Evolutionary conservation across 768 basidiomycete species (phyloP), one percentile per base, ranked within the genome.

Genomic region (Hygrophorus pudorinus): DNA sequence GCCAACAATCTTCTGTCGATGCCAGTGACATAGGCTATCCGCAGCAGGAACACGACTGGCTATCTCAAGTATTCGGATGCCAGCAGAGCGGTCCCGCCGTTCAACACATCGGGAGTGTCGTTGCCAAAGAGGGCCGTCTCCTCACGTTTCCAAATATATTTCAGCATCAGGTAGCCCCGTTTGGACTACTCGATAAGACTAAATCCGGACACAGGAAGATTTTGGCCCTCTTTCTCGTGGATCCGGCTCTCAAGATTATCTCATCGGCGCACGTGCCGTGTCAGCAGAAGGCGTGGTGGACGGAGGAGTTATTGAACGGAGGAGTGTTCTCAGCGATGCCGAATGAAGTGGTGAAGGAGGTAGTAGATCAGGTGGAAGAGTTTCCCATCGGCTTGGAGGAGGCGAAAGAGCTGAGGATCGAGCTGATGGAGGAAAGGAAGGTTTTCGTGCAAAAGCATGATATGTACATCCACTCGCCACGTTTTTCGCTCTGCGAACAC

Each of bases 141-240:
- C 48, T 71, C 35, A 63, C 62, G 1, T 71, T 68, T 51, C 70
- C 69, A 1, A 71, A 70, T 48, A 51, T 67, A 40, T 57, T 65
- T 27, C 68, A 69, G 43, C 67, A 72, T 48, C 59, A 53, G 17
- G 65, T 71, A 3, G 46, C 49, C 29, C 59, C 66, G 13, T 72
- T 70, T 53, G 45, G 52, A 20, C 60, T 70, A 14, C 45, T 37
- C 2, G 65, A 70, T 50, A 50, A 49, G 0, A 57, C 59, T 9
- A 62, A 61, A 39, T 62, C 62, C 2, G 70, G 67, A 2, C 56
- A 65, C 42, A 55, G 66, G 38, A 71, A 66, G 51, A 63, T 71
- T 17, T 48, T 71, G 10, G 62, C 59, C 1, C 59, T 72, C 16
- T 69, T 67, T 53, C 59, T 71, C 21, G 59, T 67, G 39, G 65